Evolutionary conservation across 352 stramenopile species (phyloP).

Genomic region (Globisporangium parvum): DNA sequence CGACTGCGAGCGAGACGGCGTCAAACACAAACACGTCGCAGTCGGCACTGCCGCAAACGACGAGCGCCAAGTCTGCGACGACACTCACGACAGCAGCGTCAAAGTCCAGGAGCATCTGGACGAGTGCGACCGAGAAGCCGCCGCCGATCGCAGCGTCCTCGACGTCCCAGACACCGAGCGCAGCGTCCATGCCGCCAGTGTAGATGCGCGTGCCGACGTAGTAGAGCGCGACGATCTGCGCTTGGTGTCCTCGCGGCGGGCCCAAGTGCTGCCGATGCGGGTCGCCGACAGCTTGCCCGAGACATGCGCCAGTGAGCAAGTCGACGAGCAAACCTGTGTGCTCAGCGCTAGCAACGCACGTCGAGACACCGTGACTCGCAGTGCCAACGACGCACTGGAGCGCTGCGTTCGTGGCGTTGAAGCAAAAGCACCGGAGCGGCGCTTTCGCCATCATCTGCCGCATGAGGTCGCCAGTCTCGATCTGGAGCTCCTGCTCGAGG

Average conservation of each 20-base stretch:
- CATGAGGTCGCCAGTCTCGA: conserved; percentile 71
- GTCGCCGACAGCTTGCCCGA: conserved; percentile 60
- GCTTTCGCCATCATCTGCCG: conserved; percentile 60
- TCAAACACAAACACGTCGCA: conserved; percentile 74
- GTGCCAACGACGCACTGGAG: conserved; percentile 71
- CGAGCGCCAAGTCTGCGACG: conserved; percentile 38
- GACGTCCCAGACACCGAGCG: conserved; percentile 63
- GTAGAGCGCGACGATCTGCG: conserved; percentile 59
- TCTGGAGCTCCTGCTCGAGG: conserved; percentile 52
- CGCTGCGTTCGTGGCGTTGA: conserved; percentile 64
- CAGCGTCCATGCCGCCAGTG: conserved; percentile 59
- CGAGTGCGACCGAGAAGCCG: conserved; percentile 36
- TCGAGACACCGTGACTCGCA: conserved; percentile 58
- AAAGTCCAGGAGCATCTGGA: conserved; percentile 56
- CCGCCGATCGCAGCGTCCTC: conserved; percentile 46
- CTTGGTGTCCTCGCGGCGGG: conserved; percentile 49
- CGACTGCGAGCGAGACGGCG: conserved; percentile 24
- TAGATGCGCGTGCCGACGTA: conserved; percentile 60
- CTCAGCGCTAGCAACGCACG: conserved; percentile 44
- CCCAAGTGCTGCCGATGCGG: conserved; percentile 57
- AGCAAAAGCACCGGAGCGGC: conserved; percentile 62
- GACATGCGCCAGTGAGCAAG: conserved; percentile 53
- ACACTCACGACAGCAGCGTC: conserved; percentile 70
- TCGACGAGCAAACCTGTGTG: conserved; percentile 56
- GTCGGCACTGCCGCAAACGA: conserved; percentile 58